Evolutionary conservation across 2,329 filamentous ascomycete genomes (phyloP).

Genomic region (Aureobasidium sp.): DNA sequence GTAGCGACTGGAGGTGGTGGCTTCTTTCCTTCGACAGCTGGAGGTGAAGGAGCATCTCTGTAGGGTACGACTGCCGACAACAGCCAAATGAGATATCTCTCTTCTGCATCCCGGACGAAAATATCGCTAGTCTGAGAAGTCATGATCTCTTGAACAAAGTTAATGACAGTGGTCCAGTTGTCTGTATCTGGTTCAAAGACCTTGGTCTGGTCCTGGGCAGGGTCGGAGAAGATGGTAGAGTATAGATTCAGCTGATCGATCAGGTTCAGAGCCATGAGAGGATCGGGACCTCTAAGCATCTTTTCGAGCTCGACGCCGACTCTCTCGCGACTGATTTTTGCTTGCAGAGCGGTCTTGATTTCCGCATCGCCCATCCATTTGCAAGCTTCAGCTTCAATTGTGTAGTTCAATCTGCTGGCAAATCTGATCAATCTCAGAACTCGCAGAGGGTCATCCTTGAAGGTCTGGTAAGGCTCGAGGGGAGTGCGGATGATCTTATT

Average conservation of each 20-base stretch:
- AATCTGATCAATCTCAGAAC: slow-evolving; percentile 85
- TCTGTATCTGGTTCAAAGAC: slow-evolving; percentile 50
- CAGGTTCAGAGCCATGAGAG: slow-evolving; percentile 54
- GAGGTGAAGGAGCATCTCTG: slow-evolving; percentile 44
- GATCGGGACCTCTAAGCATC: slow-evolving; percentile 71
- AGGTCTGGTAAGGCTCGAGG: slow-evolving; percentile 81
- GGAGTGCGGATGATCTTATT: slow-evolving; percentile 73
- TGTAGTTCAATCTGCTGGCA: slow-evolving; percentile 74
- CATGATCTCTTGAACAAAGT: slow-evolving; percentile 51
- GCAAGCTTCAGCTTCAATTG: slow-evolving; percentile 64
- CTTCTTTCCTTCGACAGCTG: slow-evolving; percentile 41
- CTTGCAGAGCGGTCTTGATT: slow-evolving; percentile 70
- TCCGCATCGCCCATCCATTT: slow-evolving; percentile 67
- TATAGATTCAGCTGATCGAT: slow-evolving; percentile 64
- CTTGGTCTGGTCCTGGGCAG: slow-evolving; percentile 41
- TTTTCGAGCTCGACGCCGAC: slow-evolving; percentile 85
- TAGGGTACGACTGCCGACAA: slow-evolving; percentile 71
- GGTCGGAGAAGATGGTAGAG: slow-evolving; percentile 66
- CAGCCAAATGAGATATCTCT: slow-evolving; percentile 68
- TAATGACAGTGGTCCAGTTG: slow-evolving; percentile 58
- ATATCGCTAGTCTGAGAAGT: slow-evolving; percentile 25
- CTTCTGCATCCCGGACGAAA: slow-evolving; percentile 57
- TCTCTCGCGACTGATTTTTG: slow-evolving; percentile 88
- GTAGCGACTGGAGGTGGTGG: slow-evolving; percentile 52
- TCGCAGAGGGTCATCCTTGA: slow-evolving; percentile 85